Conservation (phyloP, 176 grass and related monocot species). For the Juncus inflexus region DNA sequence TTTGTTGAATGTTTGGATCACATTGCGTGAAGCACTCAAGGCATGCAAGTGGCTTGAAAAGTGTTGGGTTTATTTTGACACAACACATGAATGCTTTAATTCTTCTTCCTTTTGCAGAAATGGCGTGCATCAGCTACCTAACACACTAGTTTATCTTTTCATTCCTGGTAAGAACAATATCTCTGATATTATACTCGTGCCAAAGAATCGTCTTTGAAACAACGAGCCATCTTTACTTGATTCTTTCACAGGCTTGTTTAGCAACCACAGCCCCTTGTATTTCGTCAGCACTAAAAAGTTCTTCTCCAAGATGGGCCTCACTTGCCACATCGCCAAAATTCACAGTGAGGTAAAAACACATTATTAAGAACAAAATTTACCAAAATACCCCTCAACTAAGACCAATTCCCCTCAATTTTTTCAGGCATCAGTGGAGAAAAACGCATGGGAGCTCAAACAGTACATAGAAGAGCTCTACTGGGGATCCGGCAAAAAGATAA, state of each 20-base stretch:
- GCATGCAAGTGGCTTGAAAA: no score
- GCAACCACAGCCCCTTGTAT: conserved; percentile 90
- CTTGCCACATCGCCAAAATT: conserved; percentile 89
- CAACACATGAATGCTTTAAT: not conserved
- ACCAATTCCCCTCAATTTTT: not conserved
- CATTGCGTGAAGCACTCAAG: no score
- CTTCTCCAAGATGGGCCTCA: conserved; percentile 87
- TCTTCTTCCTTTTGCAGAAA: conserved; percentile 61
- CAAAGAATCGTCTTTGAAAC: not conserved
- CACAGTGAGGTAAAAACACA: conserved; percentile 64
- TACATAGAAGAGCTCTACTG: conserved; percentile 88
- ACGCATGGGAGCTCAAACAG: conserved; percentile 72
- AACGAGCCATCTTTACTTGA: not conserved
- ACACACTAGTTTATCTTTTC: conserved; percentile 84
- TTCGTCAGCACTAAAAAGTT: conserved; percentile 75
- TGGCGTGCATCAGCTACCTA: conserved; percentile 60
- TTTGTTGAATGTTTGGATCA: no score
- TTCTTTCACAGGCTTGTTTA: conserved; percentile 71
- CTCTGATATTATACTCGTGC: not conserved
- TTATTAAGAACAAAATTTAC: no score
- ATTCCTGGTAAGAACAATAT: conserved; percentile 60
- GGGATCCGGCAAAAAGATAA: conserved; percentile 85
- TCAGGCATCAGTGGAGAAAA: conserved; percentile 75
- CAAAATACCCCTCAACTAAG: not conserved
- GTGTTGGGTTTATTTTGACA: no score